A percentile compares a stretch with the other conserved stretches of the same genome.
Conservation (phyloP, 106 monocot genomes). For the Hemerocallis citrina region DNA sequence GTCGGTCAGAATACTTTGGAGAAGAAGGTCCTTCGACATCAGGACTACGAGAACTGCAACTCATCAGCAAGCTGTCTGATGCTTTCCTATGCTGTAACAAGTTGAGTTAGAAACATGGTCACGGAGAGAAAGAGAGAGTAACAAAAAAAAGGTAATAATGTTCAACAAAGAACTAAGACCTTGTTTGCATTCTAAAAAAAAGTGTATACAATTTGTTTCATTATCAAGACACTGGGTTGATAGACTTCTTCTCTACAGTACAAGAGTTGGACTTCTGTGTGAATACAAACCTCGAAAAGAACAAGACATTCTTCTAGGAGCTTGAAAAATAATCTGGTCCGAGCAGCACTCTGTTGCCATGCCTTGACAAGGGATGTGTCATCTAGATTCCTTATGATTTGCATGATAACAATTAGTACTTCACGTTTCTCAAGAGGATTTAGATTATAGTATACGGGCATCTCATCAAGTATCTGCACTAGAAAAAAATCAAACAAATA, state of each 20-base stretch:
- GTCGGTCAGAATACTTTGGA: slow-evolving; percentile 90
- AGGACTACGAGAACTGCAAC: slow-evolving; percentile 75
- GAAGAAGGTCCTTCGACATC: slow-evolving; percentile 73
- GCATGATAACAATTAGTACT: slow-evolving; percentile 78
- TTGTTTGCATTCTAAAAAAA: neutral
- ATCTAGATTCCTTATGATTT: slow-evolving; percentile 91
- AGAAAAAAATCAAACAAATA: neutral
- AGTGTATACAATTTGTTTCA: neutral
- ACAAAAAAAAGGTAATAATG: neutral
- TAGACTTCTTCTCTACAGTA: neutral
- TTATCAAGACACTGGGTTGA: neutral
- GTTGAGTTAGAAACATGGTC: neutral
- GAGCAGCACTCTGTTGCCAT: slow-evolving; percentile 93
- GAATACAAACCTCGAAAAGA: slow-evolving; percentile 81
- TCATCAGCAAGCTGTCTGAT: slow-evolving; percentile 70
- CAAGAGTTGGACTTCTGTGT: neutral
- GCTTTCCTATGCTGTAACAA: slow-evolving; percentile 71
- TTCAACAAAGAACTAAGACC: neutral
- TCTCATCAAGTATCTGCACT: slow-evolving; percentile 94
- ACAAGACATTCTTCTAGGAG: slow-evolving; percentile 93
- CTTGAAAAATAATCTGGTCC: slow-evolving; percentile 96
- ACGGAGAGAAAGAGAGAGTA: neutral
- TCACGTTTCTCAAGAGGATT: slow-evolving; percentile 94
- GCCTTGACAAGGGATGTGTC: slow-evolving; percentile 90
- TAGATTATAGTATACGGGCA: slow-evolving; percentile 97